Conservation (phyloP, 2,329 filamentous ascomycete species). For the Harringtonia aguacate region DNA sequence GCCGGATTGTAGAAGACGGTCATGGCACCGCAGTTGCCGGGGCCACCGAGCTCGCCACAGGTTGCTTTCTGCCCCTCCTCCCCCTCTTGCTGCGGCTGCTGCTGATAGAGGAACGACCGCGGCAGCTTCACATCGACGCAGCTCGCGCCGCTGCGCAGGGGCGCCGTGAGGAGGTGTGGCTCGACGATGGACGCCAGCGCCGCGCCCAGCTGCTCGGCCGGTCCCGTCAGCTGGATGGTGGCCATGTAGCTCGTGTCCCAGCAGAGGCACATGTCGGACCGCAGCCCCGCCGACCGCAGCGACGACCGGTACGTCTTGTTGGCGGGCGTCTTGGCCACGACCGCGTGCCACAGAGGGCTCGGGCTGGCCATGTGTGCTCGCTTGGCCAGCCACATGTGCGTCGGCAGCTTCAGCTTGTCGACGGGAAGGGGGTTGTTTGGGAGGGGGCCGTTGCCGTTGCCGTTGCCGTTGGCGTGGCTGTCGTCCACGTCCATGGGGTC, state of each 20-base stretch:
- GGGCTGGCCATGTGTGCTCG: conserved; percentile 76
- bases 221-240: conserved; percentile 68
- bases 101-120: conserved; percentile 11
- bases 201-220: not conserved
- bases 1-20: conserved; percentile 5
- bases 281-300: conserved; percentile 64
- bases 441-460: conserved; percentile 30
- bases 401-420: conserved; percentile 88
- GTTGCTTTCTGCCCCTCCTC: too few species aligned
- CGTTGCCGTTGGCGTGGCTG: not conserved
- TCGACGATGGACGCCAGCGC: conserved; percentile 8
- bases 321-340: conserved; percentile 73
- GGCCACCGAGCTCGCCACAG: conserved; percentile 6
- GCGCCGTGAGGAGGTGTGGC: conserved; percentile 4
- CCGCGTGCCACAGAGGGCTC: conserved; percentile 80
- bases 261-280: conserved; percentile 55
- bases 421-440: conserved; percentile 68
- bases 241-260: conserved; percentile 96
- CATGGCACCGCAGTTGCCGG: conserved; percentile 11
- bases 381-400: conserved; percentile 90
- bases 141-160: conserved; percentile 2
- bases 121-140: conserved; percentile 11
- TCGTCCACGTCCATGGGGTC: not conserved
- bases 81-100: too few species aligned
- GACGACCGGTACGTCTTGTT: conserved; percentile 84